These are phyloP conservation scores for Alternaria longipes DNA, from an alignment of 2,329 filamentous ascomycete species.

Conservation along the genomic window DNA sequence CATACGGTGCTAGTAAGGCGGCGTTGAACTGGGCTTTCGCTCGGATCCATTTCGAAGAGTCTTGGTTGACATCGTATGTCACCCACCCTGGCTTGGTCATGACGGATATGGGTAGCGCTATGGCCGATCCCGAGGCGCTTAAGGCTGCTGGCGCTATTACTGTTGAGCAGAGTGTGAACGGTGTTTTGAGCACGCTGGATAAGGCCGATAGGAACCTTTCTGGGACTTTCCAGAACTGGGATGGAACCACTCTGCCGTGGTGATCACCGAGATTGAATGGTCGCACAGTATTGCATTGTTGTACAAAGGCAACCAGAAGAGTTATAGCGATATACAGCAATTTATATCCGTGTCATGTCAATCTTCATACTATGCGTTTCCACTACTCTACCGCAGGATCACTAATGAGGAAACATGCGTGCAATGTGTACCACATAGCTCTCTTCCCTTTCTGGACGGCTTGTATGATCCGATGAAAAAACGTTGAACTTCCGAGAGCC, in stretches of 20 bases:
- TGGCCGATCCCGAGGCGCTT: neutral
- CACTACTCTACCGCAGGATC: no score
- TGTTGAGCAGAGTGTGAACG: constrained; percentile 11
- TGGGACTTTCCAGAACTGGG: constrained; percentile 8
- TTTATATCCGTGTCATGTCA: no score
- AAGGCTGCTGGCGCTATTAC: constrained; percentile 5
- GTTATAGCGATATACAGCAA: no score
- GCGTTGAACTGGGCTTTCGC: constrained; percentile 24
- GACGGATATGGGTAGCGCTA: neutral
- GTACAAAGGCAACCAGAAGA: no score
- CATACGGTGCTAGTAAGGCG: constrained; percentile 22
- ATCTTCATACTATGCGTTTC: no score
- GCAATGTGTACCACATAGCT: no score
- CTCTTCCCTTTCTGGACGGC: no score
- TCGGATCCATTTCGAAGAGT: constrained; percentile 20
- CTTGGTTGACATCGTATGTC: constrained; percentile 20
- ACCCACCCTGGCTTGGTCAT: constrained; percentile 19
- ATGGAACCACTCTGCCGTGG: constrained; percentile 12
- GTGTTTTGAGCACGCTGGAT: constrained; percentile 20
- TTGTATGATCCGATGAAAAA: no score
- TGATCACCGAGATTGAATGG: neutral
- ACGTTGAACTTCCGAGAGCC: no score
- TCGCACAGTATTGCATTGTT: no score
- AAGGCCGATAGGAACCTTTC: constrained; percentile 19
- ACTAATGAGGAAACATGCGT: no score